Evolutionary conservation across 2,329 filamentous ascomycete genomes (phyloP).

Genomic region (Ophiostoma pallidulum): DNA sequence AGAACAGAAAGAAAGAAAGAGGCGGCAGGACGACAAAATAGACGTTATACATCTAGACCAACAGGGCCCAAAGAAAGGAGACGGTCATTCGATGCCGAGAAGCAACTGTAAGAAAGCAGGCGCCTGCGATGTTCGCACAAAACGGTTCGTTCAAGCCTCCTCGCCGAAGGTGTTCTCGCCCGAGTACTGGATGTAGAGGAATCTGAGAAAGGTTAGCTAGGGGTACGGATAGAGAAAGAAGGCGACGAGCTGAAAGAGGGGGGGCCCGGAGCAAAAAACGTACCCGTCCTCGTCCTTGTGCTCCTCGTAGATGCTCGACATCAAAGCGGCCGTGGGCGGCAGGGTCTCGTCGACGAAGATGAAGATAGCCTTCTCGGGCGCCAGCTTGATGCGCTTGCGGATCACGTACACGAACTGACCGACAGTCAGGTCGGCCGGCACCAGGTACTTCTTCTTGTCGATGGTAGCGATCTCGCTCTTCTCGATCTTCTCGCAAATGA

Average conservation of each 20-base stretch:
- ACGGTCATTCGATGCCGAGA: too few relatives aligned
- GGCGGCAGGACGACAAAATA: background rate
- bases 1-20: background rate
- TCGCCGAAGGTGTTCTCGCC: slow-evolving; percentile 96
- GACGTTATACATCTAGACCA: too few relatives aligned
- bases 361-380: slow-evolving; percentile 99
- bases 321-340: slow-evolving; percentile 89
- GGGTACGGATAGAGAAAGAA: too few relatives aligned
- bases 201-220: slow-evolving; percentile 43
- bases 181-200: slow-evolving; percentile 98
- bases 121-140: background rate
- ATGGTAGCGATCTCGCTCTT: slow-evolving; percentile 99
- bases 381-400: slow-evolving; percentile 99
- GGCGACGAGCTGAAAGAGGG: slow-evolving; percentile 3
- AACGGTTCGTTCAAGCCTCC: slow-evolving; percentile 12
- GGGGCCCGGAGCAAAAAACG: slow-evolving; percentile 19
- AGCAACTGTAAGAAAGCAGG: background rate
- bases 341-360: slow-evolving; percentile 99
- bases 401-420: slow-evolving; percentile 99
- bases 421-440: slow-evolving; percentile 93
- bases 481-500: slow-evolving; percentile 99
- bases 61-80: too few relatives aligned
- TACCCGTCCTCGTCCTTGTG: slow-evolving; percentile 80
- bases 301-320: slow-evolving; percentile 99
- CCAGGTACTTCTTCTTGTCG: slow-evolving; percentile 99